Evolutionary conservation across 2,329 filamentous ascomycete species (phyloP), one percentile per base, ranked within the genome.

Genomic region (Fonsecaea nubica): DNA sequence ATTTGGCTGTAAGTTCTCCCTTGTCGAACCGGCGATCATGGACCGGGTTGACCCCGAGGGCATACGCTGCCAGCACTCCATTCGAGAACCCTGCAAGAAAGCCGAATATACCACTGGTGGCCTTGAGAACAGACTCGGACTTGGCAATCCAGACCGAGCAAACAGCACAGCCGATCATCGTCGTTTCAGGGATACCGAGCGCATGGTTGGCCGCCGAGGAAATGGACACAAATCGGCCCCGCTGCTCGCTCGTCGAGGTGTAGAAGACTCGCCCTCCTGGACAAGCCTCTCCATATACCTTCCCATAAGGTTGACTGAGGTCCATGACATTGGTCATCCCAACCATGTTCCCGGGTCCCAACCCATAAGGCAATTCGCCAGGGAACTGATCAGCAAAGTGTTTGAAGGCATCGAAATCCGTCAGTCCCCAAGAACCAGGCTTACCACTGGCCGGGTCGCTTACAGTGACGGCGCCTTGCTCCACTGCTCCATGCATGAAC

Each of bases 121-220:
- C 82, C 9, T 86, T 84, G 12, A 91, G 88, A 35, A 97, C 85
- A 4, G 86, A 83, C 8, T 87, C 81, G 1, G 92, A 91, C 75
- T 97, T 98, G 40, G 93, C 92, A 70, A 97, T 89, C 94, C 94
- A 98, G 3, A 96, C 88, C 48, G 89, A 88, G 71, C 88, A 92
- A 18, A 95, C 85, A 1, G 90, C 87, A 68, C 95, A 91, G 0
- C 83, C 85, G 59, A 89, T 83, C 67, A 88, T 85, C 1, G 89
- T 88, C 18, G 96, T 85, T 60, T 87, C 87, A 2, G 93, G 93
- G 33, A 97, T 91, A 48, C 93, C 93, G 32, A 87, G 81, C 13
- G 55, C 21, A 61, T 71, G 68, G 67, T 88, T 83, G 6, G 87
- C 88, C 59, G 88, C 84, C 12, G 87, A 84, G 7, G 89, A 86